These are phyloP conservation scores for Acanthamoeba triangularis DNA, from an alignment of 208 protist species.

Conservation along the genomic window DNA sequence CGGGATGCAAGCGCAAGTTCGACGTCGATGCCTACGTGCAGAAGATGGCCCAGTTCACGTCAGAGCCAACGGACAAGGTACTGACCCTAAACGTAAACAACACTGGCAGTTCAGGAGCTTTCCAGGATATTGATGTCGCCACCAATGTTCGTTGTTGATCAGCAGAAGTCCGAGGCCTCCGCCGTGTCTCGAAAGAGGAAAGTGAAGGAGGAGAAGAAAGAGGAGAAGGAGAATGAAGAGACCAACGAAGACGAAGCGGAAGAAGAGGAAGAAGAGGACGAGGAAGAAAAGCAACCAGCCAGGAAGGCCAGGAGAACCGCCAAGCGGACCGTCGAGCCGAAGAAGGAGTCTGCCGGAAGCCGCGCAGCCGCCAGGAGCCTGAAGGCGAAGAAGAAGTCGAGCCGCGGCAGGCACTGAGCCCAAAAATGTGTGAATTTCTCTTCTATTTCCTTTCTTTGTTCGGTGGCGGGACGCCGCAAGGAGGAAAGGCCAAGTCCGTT, in stretches of 20 bases:
- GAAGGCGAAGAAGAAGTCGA: not conserved
- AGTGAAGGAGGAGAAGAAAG: not conserved
- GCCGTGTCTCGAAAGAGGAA: not conserved
- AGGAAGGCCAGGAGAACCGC: not conserved
- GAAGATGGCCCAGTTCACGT: not conserved
- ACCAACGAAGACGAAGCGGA: not conserved
- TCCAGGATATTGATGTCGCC: not conserved
- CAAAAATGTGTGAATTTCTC: not conserved
- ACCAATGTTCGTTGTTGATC: not conserved
- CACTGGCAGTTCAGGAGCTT: not conserved
- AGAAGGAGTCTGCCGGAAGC: not conserved
- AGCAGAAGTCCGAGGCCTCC: not conserved
- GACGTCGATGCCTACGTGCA: slow-evolving; percentile 78
- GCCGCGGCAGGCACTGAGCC: not conserved
- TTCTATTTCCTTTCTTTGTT: not conserved
- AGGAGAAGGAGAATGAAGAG: not conserved
- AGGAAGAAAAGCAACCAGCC: not conserved
- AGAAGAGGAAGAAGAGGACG: not conserved
- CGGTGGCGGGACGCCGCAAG: not conserved
- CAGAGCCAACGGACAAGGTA: not conserved
- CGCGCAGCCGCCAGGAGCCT: not conserved
- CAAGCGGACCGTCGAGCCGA: not conserved
- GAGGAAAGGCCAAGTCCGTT: not conserved
- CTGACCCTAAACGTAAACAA: no score
- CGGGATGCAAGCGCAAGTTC: slow-evolving; percentile 88